Evolutionary conservation across 345 rosid species (phyloP).

Genomic region (Populus davidiana): DNA sequence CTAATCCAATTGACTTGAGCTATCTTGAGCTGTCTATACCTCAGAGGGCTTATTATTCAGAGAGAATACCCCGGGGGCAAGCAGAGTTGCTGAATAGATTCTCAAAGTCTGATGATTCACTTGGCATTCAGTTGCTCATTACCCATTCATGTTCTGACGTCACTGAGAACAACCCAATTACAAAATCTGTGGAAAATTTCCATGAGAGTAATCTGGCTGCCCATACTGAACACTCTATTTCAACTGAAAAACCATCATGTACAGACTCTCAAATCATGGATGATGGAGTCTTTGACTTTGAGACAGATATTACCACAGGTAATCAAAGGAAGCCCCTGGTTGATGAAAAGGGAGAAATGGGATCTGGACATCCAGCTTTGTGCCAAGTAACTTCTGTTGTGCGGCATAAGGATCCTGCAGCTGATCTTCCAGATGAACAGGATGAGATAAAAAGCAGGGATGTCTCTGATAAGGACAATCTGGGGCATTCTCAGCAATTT

Average conservation of each 20-base stretch:
- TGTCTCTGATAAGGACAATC: background rate
- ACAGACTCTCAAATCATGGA: conserved; percentile 33
- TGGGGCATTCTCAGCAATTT: conserved; percentile 26
- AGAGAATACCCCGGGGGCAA: conserved; percentile 71
- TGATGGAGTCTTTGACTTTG: conserved; percentile 32
- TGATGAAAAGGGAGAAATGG: conserved; percentile 27
- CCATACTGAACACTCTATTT: conserved; percentile 40
- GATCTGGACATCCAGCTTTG: conserved; percentile 27
- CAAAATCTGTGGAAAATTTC: conserved; percentile 44
- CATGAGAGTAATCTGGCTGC: conserved; percentile 41
- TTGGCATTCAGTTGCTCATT: conserved; percentile 59
- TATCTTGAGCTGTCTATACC: conserved; percentile 45
- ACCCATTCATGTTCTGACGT: conserved; percentile 48
- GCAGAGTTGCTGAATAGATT: conserved; percentile 56
- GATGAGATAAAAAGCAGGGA: conserved; percentile 11
- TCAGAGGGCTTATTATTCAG: conserved; percentile 63
- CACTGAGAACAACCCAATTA: conserved; percentile 37
- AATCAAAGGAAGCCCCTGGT: conserved; percentile 12
- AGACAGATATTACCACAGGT: conserved; percentile 17
- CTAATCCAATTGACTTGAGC: conserved; percentile 50
- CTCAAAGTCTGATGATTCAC: conserved; percentile 72
- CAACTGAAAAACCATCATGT: conserved; percentile 26
- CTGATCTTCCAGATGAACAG: conserved; percentile 26
- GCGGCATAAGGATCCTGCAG: conserved; percentile 30
- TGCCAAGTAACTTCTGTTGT: conserved; percentile 23